phyloP scores from a whole-genome alignment of 352 stramenopile genomes.

The Pythium monospermum region DNA sequence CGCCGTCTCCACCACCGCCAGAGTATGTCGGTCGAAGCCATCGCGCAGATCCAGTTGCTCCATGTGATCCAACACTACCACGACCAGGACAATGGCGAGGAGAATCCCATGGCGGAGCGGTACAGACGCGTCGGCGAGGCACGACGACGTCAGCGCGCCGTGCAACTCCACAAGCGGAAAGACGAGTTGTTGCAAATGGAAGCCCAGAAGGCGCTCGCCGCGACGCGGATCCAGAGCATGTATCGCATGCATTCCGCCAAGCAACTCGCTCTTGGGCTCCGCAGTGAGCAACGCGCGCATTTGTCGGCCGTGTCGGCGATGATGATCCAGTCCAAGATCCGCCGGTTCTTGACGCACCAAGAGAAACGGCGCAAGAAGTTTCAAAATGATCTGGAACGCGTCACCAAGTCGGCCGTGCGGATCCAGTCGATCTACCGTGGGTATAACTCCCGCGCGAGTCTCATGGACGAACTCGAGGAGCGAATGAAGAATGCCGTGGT shows the following conservation, averaged over 20 bases:
- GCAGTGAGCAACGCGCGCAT: constrained; percentile 49
- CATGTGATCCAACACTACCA: constrained; percentile 35
- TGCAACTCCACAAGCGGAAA: constrained; percentile 42
- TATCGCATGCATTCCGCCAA: constrained; percentile 41
- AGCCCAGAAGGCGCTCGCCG: constrained; percentile 29
- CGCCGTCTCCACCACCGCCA: constrained; percentile 35
- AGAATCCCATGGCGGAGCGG: constrained; percentile 21
- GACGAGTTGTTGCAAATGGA: constrained; percentile 51
- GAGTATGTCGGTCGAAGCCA: constrained; percentile 53
- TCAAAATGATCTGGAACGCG: constrained; percentile 45
- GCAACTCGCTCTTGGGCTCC: constrained; percentile 19
- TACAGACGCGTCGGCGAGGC: constrained; percentile 52
- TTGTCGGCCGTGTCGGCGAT: constrained; percentile 50
- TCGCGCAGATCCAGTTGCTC: constrained; percentile 48
- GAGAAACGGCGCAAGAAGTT: constrained; percentile 38
- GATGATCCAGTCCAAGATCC: constrained; percentile 67
- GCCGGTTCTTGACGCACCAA: constrained; percentile 43
- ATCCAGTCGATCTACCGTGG: constrained; percentile 69
- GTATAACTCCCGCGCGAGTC: constrained; percentile 47
- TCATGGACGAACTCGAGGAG: constrained; percentile 36
- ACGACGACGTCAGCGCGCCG: constrained; percentile 42
- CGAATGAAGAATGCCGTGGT: constrained; percentile 2
- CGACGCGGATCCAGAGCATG: constrained; percentile 43
- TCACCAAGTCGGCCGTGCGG: constrained; percentile 53
- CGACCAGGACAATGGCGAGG: constrained; percentile 19